A percentile compares a stretch with the other conserved stretches of the same genome.
These are phyloP conservation scores for Gnomoniopsis smithogilvyi DNA, from an alignment of 2,329 filamentous ascomycete genomes.

Conservation along the genomic window DNA sequence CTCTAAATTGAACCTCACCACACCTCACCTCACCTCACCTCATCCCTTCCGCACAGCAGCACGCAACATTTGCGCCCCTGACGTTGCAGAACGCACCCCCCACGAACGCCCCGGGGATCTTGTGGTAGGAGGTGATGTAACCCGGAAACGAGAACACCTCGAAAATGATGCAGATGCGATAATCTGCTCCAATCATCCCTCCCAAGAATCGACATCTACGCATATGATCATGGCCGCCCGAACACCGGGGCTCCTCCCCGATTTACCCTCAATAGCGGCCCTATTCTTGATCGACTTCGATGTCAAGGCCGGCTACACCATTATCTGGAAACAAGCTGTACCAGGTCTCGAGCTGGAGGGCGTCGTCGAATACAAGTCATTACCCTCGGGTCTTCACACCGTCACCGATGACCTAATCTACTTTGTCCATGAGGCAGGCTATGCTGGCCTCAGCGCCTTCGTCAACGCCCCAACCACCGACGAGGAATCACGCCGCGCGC, in stretches of 20 bases:
- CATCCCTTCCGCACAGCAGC: neutral
- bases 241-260: conserved; percentile 34
- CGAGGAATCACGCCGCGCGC: conserved; percentile 75
- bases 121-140: no score
- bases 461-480: conserved; percentile 78
- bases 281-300: conserved; percentile 91
- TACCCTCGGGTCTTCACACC: conserved; percentile 89
- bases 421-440: conserved; percentile 77
- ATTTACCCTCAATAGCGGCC: conserved; percentile 65
- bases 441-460: conserved; percentile 90
- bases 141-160: neutral
- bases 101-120: neutral
- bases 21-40: conserved; percentile 16
- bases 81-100: neutral
- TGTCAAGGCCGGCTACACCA: conserved; percentile 86
- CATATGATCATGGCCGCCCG: conserved; percentile 13
- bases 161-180: conserved; percentile 8
- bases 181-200: neutral
- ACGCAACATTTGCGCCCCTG: neutral
- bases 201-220: neutral
- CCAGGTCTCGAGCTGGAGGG: conserved; percentile 74
- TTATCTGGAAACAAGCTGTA: conserved; percentile 78
- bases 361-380: conserved; percentile 91
- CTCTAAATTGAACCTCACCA: neutral
- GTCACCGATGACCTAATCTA: conserved; percentile 88